These are phyloP conservation scores for Echinosphaeria canescens DNA, from an alignment of 2,329 filamentous ascomycete genomes.

Conservation along the genomic window DNA sequence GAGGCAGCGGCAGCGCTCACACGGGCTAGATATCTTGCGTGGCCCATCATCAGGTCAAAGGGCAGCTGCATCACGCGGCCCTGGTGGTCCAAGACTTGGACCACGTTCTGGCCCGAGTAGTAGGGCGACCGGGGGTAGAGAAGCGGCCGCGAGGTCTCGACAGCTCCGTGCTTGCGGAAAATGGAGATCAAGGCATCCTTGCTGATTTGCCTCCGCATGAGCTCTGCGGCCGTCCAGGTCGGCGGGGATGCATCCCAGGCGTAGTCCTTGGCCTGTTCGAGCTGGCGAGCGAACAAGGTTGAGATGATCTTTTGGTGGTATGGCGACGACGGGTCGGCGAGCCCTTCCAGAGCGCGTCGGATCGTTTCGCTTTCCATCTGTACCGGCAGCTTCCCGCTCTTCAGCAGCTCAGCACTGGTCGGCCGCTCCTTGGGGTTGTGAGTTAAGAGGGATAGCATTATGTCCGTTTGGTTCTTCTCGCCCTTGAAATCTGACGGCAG, in stretches of 20 bases:
- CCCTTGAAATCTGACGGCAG: slow-evolving; percentile 55
- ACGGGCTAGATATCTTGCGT: slow-evolving; percentile 67
- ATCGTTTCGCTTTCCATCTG: slow-evolving; percentile 89
- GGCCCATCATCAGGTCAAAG: slow-evolving; percentile 76
- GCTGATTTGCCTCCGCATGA: slow-evolving; percentile 51
- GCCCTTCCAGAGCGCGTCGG: slow-evolving; percentile 55
- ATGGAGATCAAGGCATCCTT: slow-evolving; percentile 56
- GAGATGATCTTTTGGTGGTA: slow-evolving; percentile 81
- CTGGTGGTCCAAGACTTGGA: slow-evolving; percentile 60
- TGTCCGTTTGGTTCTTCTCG: slow-evolving; percentile 54
- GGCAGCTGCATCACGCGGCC: slow-evolving; percentile 88
- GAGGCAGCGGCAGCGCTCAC: slow-evolving; percentile 34
- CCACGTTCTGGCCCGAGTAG: slow-evolving; percentile 53
- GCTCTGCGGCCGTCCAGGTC: slow-evolving; percentile 30
- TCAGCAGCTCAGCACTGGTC: slow-evolving; percentile 60
- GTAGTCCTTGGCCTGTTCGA: slow-evolving; percentile 43
- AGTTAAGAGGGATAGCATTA: slow-evolving; percentile 60
- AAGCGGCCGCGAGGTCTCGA: slow-evolving; percentile 53
- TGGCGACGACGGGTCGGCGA: slow-evolving; percentile 65
- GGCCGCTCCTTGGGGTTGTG: slow-evolving; percentile 71
- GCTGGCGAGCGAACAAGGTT: slow-evolving; percentile 49
- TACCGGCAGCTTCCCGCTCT: slow-evolving; percentile 70
- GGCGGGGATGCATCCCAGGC: slow-evolving; percentile 50
- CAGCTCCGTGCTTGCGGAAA: slow-evolving; percentile 75
- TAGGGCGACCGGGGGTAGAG: slow-evolving; percentile 68